A percentile compares a stretch with the other conserved stretches of the same genome.
These are phyloP conservation scores for Dactylonectria estremocensis DNA, from an alignment of 2,329 filamentous ascomycete genomes.

Conservation along the genomic window DNA sequence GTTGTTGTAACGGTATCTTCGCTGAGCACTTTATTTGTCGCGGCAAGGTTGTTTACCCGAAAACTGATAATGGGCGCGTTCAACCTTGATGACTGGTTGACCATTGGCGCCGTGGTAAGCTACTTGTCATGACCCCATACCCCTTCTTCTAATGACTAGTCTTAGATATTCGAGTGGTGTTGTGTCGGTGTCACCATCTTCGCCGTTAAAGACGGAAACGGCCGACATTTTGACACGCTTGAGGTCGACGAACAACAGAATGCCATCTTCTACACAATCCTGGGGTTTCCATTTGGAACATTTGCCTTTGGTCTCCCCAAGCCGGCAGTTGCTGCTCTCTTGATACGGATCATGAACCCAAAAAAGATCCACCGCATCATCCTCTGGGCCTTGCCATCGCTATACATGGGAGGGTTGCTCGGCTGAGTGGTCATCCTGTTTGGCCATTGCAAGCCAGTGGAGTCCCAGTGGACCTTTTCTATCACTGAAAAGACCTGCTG, in stretches of 20 bases:
- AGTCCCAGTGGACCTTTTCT: constrained; percentile 57
- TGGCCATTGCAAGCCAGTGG: constrained; percentile 58
- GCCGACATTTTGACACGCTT: constrained; percentile 55
- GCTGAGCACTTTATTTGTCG: constrained; percentile 33
- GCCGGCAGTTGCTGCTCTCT: constrained; percentile 57
- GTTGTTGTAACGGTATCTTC: constrained; percentile 29
- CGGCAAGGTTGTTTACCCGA: constrained; percentile 31
- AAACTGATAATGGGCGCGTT: constrained; percentile 34
- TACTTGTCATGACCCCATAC: neutral
- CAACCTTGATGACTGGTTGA: constrained; percentile 37
- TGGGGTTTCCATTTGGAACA: constrained; percentile 56
- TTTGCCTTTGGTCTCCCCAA: constrained; percentile 59
- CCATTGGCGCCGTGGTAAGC: constrained; percentile 32
- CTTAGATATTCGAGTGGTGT: constrained; percentile 51
- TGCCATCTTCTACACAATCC: constrained; percentile 55
- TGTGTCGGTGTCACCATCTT: constrained; percentile 54
- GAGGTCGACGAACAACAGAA: constrained; percentile 46
- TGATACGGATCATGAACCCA: constrained; percentile 58
- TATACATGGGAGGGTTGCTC: constrained; percentile 51
- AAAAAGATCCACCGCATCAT: constrained; percentile 51
- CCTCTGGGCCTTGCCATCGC: constrained; percentile 55
- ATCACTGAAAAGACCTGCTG: constrained; percentile 54
- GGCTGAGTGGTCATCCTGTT: constrained; percentile 59
- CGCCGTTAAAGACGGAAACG: constrained; percentile 57
- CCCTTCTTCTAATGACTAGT: neutral